phyloP scores from a whole-genome alignment of 140 eudicot genomes.

The Ambrosia hybrid region DNA sequence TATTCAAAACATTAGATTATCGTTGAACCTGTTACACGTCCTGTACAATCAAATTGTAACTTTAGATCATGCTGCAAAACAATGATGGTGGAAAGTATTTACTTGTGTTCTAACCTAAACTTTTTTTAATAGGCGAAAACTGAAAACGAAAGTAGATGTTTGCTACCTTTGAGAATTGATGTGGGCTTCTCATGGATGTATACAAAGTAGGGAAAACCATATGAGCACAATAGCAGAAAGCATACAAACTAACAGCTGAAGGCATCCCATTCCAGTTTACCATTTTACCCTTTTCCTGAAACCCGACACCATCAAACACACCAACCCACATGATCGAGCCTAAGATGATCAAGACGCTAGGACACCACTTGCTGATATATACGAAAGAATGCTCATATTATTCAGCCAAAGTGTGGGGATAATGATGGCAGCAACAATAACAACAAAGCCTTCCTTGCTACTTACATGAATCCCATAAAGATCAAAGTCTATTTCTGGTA shows the following conservation, averaged over 20 bases:
- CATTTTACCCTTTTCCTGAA: not conserved
- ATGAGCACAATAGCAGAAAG: not conserved
- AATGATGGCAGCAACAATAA: not conserved
- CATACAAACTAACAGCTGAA: not conserved
- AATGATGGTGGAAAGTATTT: too few relatives aligned
- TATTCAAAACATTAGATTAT: too few relatives aligned
- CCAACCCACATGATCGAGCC: conserved; percentile 19
- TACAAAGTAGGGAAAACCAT: too few relatives aligned
- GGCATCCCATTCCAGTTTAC: not conserved
- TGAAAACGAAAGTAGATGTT: not conserved
- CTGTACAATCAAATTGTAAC: too few relatives aligned
- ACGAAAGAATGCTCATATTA: too few relatives aligned
- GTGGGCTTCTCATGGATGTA: not conserved
- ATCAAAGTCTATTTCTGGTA: conserved; percentile 39
- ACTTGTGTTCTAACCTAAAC: not conserved
- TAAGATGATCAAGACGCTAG: not conserved
- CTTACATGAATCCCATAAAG: conserved; percentile 20
- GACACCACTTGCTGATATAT: not conserved
- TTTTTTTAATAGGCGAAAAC: not conserved
- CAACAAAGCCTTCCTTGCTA: too few relatives aligned
- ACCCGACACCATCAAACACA: conserved; percentile 6
- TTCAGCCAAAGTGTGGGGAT: too few relatives aligned
- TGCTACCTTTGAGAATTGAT: not conserved
- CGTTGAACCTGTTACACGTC: too few relatives aligned
- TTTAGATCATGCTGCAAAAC: too few relatives aligned